Base-by-base conservation (phyloP, 306 rosid genomes). In the Rosa lucieae region DNA sequence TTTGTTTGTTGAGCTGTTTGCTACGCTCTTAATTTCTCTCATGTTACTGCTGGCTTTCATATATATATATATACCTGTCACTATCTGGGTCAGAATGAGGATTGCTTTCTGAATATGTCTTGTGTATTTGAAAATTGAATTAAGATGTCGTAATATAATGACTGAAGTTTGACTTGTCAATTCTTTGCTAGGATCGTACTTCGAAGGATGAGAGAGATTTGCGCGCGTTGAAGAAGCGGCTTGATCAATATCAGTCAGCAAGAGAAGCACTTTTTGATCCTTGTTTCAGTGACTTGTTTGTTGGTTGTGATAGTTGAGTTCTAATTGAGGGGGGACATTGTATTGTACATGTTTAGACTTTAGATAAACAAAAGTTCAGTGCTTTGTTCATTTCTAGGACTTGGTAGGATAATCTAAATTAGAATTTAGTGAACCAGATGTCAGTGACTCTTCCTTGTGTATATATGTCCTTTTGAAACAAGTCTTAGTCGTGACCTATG, bases 161-260 rank as follows among this genome's bases (percentile, higher is more conserved):
- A 49, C 80, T 39, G 12, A 23, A 10, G 29, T 21, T 74, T 53
- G 42, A 75, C 72, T 78, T 58, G 62, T 70, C 58, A 17, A 48
- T 83, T 70, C n/a, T 72, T 26, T 80, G 80, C 72, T 84, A 93
- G 99, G 96, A 95, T 73, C 92, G 93, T 35, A 79, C 80, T 58
- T 86, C 96, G 20, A 91, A 89, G 76, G 71, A 89, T n/a, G 98
- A 89, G 83, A 95, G 99, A 80, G 97, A 91, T 14, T 75, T 95
- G 79, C 97, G 99, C 55, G 88, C 97, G 47, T 77, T 93, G 89
- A 95, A 93, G 94, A 95, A 95, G 76, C 97, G 93, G 44, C 85
- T 95, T 6, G 93, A 89, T 78, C 77, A 85, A 81, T 95, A 86
- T 81, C 79, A 78, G 78, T 93, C 97, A 32, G 89, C 96, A 82